phyloP scores from a whole-genome alignment of 2,329 filamentous ascomycete genomes.

The Fusarium foetens region DNA sequence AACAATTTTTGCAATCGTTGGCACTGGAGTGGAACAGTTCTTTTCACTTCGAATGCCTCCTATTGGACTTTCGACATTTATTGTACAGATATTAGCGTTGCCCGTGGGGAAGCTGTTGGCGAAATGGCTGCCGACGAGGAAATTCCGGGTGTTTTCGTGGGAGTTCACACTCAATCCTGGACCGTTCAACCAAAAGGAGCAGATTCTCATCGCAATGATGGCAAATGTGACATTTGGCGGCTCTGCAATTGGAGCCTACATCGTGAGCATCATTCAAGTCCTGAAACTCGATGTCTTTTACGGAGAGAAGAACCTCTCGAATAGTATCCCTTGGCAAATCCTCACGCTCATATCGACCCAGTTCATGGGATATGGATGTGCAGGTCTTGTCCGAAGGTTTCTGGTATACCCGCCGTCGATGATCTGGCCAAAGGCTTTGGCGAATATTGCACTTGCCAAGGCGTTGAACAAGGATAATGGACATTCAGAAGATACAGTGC shows the following conservation, averaged over 20 bases:
- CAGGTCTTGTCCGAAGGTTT: constrained; percentile 58
- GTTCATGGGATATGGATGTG: constrained; percentile 63
- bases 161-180: constrained; percentile 57
- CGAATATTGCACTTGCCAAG: constrained; percentile 56
- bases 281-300: constrained; percentile 58
- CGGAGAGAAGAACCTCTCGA: constrained; percentile 50
- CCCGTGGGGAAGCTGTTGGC: constrained; percentile 52
- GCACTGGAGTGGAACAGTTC: constrained; percentile 47
- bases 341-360: constrained; percentile 59
- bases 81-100: constrained; percentile 54
- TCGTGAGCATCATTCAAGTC: constrained; percentile 58
- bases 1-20: constrained; percentile 48
- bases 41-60: constrained; percentile 55
- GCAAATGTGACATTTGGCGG: constrained; percentile 60
- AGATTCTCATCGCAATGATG: constrained; percentile 65
- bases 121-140: constrained; percentile 21
- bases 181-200: constrained; percentile 64
- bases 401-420: constrained; percentile 60
- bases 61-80: constrained; percentile 53
- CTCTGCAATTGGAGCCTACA: constrained; percentile 52
- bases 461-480: constrained; percentile 33
- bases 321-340: constrained; percentile 57
- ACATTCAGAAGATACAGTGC: constrained; percentile 32
- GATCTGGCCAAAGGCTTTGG: constrained; percentile 62
- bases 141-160: constrained; percentile 2